Evolutionary conservation across 345 rosid genomes (phyloP), one percentile per base, ranked within the genome.

Genomic region (Corchorus olitorius): DNA sequence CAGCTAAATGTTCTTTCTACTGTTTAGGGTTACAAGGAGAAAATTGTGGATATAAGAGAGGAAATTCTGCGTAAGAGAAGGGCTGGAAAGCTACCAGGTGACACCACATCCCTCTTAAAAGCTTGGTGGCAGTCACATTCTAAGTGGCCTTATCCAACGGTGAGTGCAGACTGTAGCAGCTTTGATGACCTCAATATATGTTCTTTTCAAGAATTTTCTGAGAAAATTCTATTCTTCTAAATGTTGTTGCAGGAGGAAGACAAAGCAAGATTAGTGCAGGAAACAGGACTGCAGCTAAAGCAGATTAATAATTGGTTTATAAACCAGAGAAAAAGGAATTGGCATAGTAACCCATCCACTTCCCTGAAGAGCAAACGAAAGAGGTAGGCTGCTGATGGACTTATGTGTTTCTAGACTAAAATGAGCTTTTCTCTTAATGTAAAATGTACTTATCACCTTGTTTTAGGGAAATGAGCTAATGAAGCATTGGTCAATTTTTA

Each of bases 101-200:
- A 90, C 84, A 90, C 97, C 7, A 92, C 95, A 39, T 88, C 88
- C 11, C 86, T 82, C 68, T 85, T 90, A 75, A 93, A 93, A 86
- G 89, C 90, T 34, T 93, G 98, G 98, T 93, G 98, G 98, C 89
- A 83, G 62, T 78, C 92, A n/a, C 97, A 93, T 84, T 79, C 97
- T 56, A 93, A 92, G 79, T 93, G 98, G 98, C 98, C 98, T 67
- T 93, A 93, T 78, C 98, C 98, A 80, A 92, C 97, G 2, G 98
- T 93, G 81, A 81, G 87, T 74, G 43, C 49, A 17, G 53, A 33
- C 0, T 14, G 14, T 43, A 16, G 16, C 61, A 49, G 48, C 62
- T 13, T 27, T 77, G 50, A 17, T 37, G 35, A 58, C 61, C 15
- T 58, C 33, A 8, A 3, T 20, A 22, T 41, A 56, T 41, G 14